Evolutionary conservation across 345 rosid species (phyloP).

Genomic region (Euphorbia tirucalli): DNA sequence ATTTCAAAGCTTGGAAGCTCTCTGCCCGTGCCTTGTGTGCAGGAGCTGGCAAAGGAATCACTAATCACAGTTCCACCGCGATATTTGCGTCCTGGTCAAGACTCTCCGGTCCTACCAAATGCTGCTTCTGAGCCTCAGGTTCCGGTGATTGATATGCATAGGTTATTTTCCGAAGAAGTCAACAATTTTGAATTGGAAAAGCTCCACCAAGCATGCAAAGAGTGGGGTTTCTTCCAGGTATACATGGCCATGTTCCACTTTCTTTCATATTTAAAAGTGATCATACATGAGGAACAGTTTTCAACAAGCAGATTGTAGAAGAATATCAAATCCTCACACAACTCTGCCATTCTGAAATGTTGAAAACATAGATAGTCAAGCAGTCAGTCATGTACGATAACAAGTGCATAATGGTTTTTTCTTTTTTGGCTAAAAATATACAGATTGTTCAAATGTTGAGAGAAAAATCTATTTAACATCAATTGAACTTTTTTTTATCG

Average conservation of each 20-base stretch:
- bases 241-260: neutral
- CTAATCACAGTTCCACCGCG: neutral
- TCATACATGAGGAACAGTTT: too few relatives aligned
- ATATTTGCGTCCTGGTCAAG: slow-evolving; percentile 6
- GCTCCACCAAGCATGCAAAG: slow-evolving; percentile 9
- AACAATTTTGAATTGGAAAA: neutral
- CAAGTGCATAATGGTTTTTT: too few relatives aligned
- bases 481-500: too few relatives aligned
- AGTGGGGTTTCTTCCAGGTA: slow-evolving; percentile 27
- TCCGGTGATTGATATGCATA: slow-evolving; percentile 14
- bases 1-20: neutral
- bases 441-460: too few relatives aligned
- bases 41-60: slow-evolving; percentile 10
- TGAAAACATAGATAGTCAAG: too few relatives aligned
- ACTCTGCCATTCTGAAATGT: too few relatives aligned
- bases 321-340: too few relatives aligned
- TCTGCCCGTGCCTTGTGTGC: slow-evolving; percentile 9
- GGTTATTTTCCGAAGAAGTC: neutral
- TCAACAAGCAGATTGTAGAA: too few relatives aligned
- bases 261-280: neutral
- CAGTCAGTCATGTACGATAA: too few relatives aligned
- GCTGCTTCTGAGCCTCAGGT: neutral
- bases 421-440: too few relatives aligned
- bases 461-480: too few relatives aligned
- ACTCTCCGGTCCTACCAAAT: neutral